These are phyloP conservation scores for Pyrus pyrifolia DNA, from an alignment of 306 rosid species.

Conservation along the genomic window DNA sequence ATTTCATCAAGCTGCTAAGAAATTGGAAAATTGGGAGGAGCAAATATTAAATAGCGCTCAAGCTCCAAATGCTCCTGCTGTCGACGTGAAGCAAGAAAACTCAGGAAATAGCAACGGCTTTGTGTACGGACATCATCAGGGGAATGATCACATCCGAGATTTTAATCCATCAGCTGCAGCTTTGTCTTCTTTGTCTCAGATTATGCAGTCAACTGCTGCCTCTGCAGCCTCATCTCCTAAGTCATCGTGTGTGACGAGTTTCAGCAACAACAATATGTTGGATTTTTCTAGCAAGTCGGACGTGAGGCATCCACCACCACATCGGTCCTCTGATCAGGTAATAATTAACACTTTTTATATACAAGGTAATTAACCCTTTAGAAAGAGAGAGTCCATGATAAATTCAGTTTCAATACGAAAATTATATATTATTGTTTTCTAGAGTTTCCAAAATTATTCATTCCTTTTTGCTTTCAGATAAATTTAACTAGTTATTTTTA, in stretches of 20 bases:
- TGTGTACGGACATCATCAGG: slow-evolving; percentile 35
- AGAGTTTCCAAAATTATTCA: not conserved
- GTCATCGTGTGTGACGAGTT: slow-evolving; percentile 72
- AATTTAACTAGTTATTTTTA: not conserved
- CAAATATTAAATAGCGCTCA: slow-evolving; percentile 28
- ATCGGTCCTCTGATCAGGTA: slow-evolving; percentile 81
- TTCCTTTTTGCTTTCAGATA: not conserved
- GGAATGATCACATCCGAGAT: slow-evolving; percentile 26
- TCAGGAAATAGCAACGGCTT: slow-evolving; percentile 38
- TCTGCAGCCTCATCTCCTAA: slow-evolving; percentile 38
- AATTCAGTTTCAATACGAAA: not conserved
- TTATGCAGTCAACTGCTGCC: slow-evolving; percentile 20
- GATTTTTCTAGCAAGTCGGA: slow-evolving; percentile 68
- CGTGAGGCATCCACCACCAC: slow-evolving; percentile 43
- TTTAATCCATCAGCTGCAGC: slow-evolving; percentile 20
- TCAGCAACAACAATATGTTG: slow-evolving; percentile 57
- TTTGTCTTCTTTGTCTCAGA: slow-evolving; percentile 43
- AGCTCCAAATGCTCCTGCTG: slow-evolving; percentile 31
- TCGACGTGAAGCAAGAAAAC: slow-evolving; percentile 63
- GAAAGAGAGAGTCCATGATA: not conserved
- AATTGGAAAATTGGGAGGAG: slow-evolving; percentile 66
- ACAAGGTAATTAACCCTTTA: not conserved
- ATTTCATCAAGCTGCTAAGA: slow-evolving; percentile 32
- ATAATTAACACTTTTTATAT: not conserved
- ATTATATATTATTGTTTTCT: not conserved